Percentiles rank a stretch among this genome's conserved stretches.
Conservation (phyloP, 2,329 filamentous ascomycete genomes). For the Exophiala lecanii-corni region DNA sequence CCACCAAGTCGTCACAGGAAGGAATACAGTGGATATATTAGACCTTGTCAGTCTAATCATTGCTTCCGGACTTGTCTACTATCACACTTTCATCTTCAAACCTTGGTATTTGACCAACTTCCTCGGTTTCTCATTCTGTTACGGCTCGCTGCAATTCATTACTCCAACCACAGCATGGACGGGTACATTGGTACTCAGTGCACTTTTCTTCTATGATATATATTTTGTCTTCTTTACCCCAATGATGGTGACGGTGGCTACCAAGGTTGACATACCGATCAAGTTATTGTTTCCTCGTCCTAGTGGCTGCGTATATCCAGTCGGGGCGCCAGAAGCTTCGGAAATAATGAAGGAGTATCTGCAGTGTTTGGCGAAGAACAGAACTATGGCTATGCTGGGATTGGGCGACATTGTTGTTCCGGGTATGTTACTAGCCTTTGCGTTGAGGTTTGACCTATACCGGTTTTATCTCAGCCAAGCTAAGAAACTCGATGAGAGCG, state of each 20-base stretch:
- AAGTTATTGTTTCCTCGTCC: conserved; percentile 81
- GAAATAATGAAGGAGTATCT: conserved; percentile 24
- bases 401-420: conserved; percentile 92
- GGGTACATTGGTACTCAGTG: conserved; percentile 69
- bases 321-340: conserved; percentile 36
- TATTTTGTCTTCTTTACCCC: conserved; percentile 58
- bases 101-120: conserved; percentile 76
- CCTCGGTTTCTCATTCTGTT: conserved; percentile 81
- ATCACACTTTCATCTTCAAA: conserved; percentile 59
- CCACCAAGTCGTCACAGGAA: conserved; percentile 46
- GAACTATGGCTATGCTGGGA: conserved; percentile 69
- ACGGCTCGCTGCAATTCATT: conserved; percentile 74
- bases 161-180: conserved; percentile 85
- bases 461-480: conserved; percentile 69
- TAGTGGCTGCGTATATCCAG: conserved; percentile 28
- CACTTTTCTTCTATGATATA: conserved; percentile 91
- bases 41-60: conserved; percentile 53
- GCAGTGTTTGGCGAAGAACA: conserved; percentile 26
- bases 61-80: conserved; percentile 53
- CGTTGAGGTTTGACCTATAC: conserved; percentile 87
- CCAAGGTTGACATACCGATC: conserved; percentile 83
- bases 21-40: conserved; percentile 39
- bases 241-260: conserved; percentile 64
- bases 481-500: conserved; percentile 26
- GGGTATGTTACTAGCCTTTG: conserved; percentile 82